Percentiles rank a stretch among this genome's conserved stretches.
Evolutionary conservation across 139 green algal species (phyloP).

Genomic region (Pseudopediastrum boryanum): DNA sequence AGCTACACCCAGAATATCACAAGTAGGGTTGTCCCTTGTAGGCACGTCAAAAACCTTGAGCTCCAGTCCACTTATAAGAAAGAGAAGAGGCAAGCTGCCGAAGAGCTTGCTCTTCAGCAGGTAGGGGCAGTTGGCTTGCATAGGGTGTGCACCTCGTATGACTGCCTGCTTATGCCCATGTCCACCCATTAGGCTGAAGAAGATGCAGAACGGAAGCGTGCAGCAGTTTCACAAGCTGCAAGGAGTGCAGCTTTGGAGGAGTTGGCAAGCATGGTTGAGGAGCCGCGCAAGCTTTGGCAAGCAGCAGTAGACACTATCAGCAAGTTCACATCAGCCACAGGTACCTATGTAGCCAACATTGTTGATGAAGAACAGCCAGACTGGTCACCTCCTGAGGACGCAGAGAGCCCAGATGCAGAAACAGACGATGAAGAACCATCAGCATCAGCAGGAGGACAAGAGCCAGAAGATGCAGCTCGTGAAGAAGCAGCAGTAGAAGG

Average conservation of each 20-base stretch:
- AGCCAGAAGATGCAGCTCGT: neutral
- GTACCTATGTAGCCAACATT: conserved; percentile 56
- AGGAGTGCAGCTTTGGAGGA: conserved; percentile 37
- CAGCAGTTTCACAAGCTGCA: neutral
- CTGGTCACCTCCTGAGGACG: conserved; percentile 52
- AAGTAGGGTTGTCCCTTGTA: neutral
- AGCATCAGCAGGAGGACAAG: conserved; percentile 1
- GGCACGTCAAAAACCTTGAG: conserved; percentile 17
- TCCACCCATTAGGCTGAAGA: conserved; percentile 28
- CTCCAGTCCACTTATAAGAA: neutral
- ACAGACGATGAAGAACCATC: conserved; percentile 57
- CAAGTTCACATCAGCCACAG: conserved; percentile 45
- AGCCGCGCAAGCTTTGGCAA: conserved; percentile 35
- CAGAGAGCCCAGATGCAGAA: conserved; percentile 55
- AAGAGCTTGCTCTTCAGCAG: no score
- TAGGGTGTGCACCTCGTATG: no score
- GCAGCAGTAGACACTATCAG: conserved; percentile 39
- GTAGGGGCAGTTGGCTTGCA: no score
- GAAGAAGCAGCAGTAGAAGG: conserved; percentile 18
- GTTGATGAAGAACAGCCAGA: conserved; percentile 57
- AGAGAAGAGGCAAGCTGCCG: conserved; percentile 18
- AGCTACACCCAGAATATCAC: neutral
- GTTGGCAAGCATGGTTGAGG: conserved; percentile 31
- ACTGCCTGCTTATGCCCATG: no score
- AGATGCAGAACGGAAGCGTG: neutral